These are phyloP conservation scores for Fusarium pseudograminearum DNA, from an alignment of 2,329 filamentous ascomycete genomes.

Conservation along the genomic window DNA sequence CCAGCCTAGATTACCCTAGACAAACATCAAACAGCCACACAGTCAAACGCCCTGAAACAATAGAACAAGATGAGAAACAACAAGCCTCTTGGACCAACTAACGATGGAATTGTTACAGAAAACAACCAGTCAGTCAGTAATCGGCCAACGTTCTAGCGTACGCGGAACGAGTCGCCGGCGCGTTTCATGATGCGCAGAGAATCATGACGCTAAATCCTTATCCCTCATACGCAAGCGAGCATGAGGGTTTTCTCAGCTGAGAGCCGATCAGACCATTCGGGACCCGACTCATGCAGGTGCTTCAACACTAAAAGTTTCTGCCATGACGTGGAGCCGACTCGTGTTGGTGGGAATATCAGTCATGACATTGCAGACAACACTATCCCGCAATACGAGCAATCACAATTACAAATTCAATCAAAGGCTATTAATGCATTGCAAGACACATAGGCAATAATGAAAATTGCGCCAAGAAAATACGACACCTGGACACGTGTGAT, in stretches of 20 bases:
- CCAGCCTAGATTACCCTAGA: neutral
- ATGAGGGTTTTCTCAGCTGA: neutral
- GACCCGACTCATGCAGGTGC: slow-evolving; percentile 22
- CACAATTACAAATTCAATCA: neutral
- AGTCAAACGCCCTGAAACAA: neutral
- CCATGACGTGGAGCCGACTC: slow-evolving; percentile 18
- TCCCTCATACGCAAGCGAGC: neutral
- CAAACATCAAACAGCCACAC: neutral
- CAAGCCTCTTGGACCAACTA: neutral
- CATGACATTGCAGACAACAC: slow-evolving; percentile 3
- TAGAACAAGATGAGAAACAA: neutral
- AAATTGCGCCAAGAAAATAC: neutral
- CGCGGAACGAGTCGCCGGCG: neutral
- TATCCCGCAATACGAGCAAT: neutral
- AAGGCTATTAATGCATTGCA: neutral
- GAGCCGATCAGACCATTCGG: neutral
- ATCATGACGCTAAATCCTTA: neutral
- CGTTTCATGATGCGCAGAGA: slow-evolving; percentile 18
- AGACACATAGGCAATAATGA: neutral
- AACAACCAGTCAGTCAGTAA: neutral
- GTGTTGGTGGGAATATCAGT: slow-evolving; percentile 4
- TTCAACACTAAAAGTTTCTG: slow-evolving; percentile 11
- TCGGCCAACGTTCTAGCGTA: slow-evolving; percentile 20
- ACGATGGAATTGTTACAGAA: neutral
- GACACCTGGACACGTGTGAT: neutral